phyloP scores from a whole-genome alignment of 78 protist genomes.

The Guillardia theta region DNA sequence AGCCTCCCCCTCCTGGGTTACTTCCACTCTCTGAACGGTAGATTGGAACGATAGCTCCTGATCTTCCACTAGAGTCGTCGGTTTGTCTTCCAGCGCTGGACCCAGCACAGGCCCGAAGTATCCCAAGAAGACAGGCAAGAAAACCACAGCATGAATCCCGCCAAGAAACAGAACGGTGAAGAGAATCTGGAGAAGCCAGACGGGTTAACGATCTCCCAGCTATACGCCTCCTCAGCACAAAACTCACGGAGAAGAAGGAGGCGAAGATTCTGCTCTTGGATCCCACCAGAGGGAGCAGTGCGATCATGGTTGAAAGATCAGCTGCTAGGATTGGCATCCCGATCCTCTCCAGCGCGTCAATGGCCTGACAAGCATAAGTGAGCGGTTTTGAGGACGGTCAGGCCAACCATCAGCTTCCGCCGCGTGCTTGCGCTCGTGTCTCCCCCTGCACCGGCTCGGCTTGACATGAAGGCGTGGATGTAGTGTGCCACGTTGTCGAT shows the following conservation, averaged over 20 bases:
- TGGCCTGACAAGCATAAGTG: too few relatives aligned
- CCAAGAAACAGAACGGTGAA: neutral
- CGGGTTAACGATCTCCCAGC: too few relatives aligned
- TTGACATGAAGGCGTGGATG: neutral
- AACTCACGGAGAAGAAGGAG: neutral
- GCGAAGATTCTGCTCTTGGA: neutral
- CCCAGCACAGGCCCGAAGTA: neutral
- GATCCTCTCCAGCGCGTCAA: neutral
- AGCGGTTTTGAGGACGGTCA: too few relatives aligned
- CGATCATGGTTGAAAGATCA: neutral
- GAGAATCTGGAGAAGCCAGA: too few relatives aligned
- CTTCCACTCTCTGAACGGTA: too few relatives aligned
- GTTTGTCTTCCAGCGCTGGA: too few relatives aligned
- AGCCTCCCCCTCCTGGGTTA: too few relatives aligned
- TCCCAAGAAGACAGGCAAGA: neutral
- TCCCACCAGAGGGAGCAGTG: neutral
- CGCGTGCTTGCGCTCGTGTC: too few relatives aligned
- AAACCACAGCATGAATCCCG: neutral
- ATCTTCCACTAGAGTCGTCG: too few relatives aligned
- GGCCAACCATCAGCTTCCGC: too few relatives aligned
- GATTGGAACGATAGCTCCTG: too few relatives aligned
- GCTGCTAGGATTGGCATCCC: neutral
- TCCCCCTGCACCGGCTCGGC: neutral
- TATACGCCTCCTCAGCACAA: too few relatives aligned
- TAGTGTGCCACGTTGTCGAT: neutral